Percentiles rank a stretch among this genome's conserved stretches.
Conservation (phyloP, 345 rosid species). For the Arabidopsis suecica region DNA sequence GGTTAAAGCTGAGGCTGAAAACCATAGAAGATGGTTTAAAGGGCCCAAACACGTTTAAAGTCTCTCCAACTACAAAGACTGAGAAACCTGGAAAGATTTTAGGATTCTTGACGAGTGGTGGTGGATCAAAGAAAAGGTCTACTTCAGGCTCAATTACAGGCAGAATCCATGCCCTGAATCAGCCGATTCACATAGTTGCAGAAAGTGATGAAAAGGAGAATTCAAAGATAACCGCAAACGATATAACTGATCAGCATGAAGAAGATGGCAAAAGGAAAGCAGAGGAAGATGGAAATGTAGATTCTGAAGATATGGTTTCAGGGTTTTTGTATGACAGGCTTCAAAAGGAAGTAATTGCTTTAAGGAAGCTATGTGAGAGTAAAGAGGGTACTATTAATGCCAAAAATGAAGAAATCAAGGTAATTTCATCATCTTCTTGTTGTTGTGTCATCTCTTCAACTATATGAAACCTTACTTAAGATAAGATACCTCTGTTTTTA, state of each 20-base stretch:
- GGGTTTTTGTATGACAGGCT: conserved; percentile 88
- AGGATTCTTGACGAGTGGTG: conserved; percentile 68
- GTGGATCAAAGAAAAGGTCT: conserved; percentile 71
- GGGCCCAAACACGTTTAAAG: conserved; percentile 44
- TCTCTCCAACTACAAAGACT: conserved; percentile 50
- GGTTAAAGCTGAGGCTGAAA: conserved; percentile 73
- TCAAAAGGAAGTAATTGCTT: conserved; percentile 77
- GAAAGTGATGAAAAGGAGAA: conserved; percentile 75
- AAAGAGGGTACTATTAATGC: conserved; percentile 62
- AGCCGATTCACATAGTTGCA: conserved; percentile 47
- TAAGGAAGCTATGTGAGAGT: conserved; percentile 70
- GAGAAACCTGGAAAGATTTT: conserved; percentile 67
- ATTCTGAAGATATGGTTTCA: conserved; percentile 67
- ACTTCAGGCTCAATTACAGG: conserved; percentile 55
- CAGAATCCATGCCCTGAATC: conserved; percentile 54
- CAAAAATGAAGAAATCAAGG: conserved; percentile 87
- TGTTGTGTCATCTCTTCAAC: not conserved
- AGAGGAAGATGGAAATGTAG: conserved; percentile 44
- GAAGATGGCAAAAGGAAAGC: conserved; percentile 38
- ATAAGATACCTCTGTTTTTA: conserved; percentile 42
- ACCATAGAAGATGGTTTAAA: conserved; percentile 81
- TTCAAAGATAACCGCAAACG: conserved; percentile 47
- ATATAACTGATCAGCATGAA: conserved; percentile 30
- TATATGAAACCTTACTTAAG: conserved; percentile 11
- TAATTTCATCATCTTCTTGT: conserved; percentile 20